Evolutionary conservation across 306 rosid species (phyloP).

Genomic region (Rosa multiflora): DNA sequence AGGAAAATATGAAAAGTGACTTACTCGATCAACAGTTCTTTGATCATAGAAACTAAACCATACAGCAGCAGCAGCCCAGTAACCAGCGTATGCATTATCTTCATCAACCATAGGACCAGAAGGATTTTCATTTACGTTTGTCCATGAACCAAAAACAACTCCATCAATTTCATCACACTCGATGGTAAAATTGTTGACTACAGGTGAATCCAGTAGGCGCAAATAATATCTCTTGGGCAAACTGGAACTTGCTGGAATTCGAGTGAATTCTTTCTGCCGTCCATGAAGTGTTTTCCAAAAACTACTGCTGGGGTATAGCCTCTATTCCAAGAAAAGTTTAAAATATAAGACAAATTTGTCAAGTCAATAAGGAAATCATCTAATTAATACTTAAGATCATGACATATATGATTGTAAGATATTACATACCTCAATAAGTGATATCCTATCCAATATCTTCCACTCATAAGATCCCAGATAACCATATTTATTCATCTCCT

Average conservation of each 20-base stretch:
- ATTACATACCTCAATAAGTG: constrained; percentile 70
- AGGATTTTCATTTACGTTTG: constrained; percentile 50
- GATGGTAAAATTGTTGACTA: constrained; percentile 49
- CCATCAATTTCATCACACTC: constrained; percentile 94
- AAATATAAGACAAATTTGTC: constrained; percentile 33
- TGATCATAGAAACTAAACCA: constrained; percentile 93
- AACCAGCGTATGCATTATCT: constrained; percentile 61
- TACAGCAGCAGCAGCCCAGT: constrained; percentile 90
- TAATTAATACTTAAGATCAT: constrained; percentile 16
- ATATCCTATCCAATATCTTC: constrained; percentile 78
- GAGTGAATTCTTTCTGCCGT: constrained; percentile 49
- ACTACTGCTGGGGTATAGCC: constrained; percentile 86
- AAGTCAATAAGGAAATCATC: constrained; percentile 33
- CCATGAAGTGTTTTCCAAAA: constrained; percentile 82
- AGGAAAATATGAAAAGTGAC: constrained; percentile 33
- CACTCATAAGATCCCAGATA: constrained; percentile 84
- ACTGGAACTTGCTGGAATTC: constrained; percentile 49
- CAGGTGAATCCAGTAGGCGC: constrained; percentile 49
- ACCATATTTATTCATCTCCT: constrained; percentile 77
- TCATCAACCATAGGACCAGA: constrained; percentile 48
- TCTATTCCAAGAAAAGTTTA: constrained; percentile 54
- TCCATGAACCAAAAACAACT: constrained; percentile 79
- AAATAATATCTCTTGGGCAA: constrained; percentile 46
- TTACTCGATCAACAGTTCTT: constrained; percentile 86
- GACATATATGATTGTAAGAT: constrained; percentile 27